Evolutionary conservation across 441 rosid genomes (phyloP), one percentile per base, ranked within the genome.

Genomic region (Pelargonium australe): DNA sequence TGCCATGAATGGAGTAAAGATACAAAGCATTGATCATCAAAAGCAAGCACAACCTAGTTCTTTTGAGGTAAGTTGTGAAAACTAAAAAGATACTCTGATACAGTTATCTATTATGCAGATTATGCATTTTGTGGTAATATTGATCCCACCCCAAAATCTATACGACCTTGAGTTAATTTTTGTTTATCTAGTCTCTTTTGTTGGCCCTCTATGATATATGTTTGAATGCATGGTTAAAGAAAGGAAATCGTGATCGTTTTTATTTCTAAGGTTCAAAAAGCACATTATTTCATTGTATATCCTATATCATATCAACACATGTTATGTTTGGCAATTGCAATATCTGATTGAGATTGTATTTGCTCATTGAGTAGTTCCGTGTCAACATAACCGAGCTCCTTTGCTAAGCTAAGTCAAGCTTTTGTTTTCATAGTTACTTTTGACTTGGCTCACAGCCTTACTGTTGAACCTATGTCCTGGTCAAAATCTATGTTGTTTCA

Each of bases 1-100:
- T 5, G 66, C 43, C 71, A 19, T 71, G 65, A 75, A 68, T 79
- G 81, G 65, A 68, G 72, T 68, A 81, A 87, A 81, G 70, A 77
- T 64, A 65, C 80, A 84, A 69, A 57, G 49, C 23, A 65, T 1
- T 58, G 83, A 79, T 67, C 40, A 4, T 62, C 71, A 61, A 49
- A 34, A 63, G 63, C 81, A 75, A 65, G 80, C 64, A 75, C 80
- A 78, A 34, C 76, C 80, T 5, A 16, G 61, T 62, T 70, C 75
- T 64, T 69, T 65, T 66, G 80, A 86, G 88, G 89, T 88, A 80
- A 79, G 76, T 68, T 55, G 65, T 71, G 12, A 47, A 67, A 68
- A 40, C 31, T 58, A 8, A 67, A 68, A 51, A 49, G 44, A 51
- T 23, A 53, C 19, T 58, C n/a, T 49, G 6, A 25, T 43, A 8